These are phyloP conservation scores for Adenanthera pavonina DNA, from an alignment of 306 rosid genomes.

Conservation along the genomic window DNA sequence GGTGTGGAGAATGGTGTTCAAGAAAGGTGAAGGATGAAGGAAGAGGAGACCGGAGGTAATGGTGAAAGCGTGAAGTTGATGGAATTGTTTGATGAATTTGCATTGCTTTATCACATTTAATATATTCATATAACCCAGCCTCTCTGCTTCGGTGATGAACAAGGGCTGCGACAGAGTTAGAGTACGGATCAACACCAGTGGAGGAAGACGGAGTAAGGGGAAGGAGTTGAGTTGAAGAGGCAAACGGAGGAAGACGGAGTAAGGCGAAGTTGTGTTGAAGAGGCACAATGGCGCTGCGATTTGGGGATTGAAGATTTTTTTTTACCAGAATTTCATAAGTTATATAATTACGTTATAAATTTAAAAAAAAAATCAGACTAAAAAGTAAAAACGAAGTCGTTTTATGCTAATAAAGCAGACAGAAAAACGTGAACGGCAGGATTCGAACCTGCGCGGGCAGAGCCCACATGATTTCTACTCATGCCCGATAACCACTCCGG, in stretches of 20 bases:
- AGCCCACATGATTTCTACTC: constrained; percentile 85
- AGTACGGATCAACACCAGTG: too few species aligned
- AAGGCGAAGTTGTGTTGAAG: too few species aligned
- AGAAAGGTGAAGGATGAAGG: constrained; percentile 26
- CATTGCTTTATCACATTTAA: constrained; percentile 46
- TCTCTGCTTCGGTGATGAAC: neutral
- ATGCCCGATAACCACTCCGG: constrained; percentile 87
- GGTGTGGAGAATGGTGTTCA: constrained; percentile 49
- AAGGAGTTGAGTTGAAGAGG: too few species aligned
- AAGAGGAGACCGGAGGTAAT: constrained; percentile 50
- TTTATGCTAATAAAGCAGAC: neutral
- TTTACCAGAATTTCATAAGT: too few species aligned
- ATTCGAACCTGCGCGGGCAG: constrained; percentile 79
- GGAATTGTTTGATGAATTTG: constrained; percentile 57
- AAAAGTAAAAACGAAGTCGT: too few species aligned
- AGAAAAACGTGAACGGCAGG: constrained; percentile 59
- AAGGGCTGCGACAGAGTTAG: neutral
- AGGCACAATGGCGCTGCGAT: too few species aligned
- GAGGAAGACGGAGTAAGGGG: too few species aligned
- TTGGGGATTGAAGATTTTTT: too few species aligned
- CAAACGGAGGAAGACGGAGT: too few species aligned
- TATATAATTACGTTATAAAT: too few species aligned
- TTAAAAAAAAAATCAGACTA: too few species aligned
- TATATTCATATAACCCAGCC: constrained; percentile 11
- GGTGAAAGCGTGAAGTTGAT: constrained; percentile 57